Evolutionary conservation across 1,284 basidiomycete genomes (phyloP), one percentile per base, ranked within the genome.

Genomic region (Chiua sp.): DNA sequence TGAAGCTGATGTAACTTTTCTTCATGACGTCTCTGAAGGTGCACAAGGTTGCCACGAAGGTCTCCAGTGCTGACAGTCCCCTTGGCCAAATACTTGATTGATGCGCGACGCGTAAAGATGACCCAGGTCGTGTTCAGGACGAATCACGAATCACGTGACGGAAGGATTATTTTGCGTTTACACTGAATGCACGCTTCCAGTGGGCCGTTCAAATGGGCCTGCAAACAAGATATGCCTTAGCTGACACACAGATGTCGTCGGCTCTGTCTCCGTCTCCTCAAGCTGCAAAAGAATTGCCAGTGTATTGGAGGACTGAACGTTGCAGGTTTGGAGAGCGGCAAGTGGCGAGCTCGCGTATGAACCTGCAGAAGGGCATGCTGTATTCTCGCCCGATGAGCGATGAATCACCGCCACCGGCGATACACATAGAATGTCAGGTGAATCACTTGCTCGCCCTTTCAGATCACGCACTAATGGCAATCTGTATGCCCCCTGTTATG

Each of bases 321-420:
- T 74, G 49, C 72, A 74, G 18, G 66, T 76, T 5, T 74, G 72
- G 72, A 46, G 59, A 11, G 62, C 63, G 22, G 48, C 66, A 23
- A 70, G 46, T 23, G 70, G 63, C 51, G 54, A 69, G 7, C 70
- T 63, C 56, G 48, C 57, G 30, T 72, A 64, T 47, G 71, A 71
- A 11, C 72, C 72, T 55, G 42, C 75, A 1, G 71, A 75, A 11
- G 69, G 70, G 18, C 70, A 72, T 39, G 60, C 60, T 33, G 64
- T 66, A 4, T 70, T 74, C 63, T 75, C 72, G 30, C 75, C 73
- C 50, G 53, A 76, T 56, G 70, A 73, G 48, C 67, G 60, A n/a
- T 64, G 65, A 37, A 65, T 76, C 51, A 71, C 73, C 22, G 75
- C 74, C n/a, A 72, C 72, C 3, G 73, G 73, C 2, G 74, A 72